Base-by-base conservation (phyloP, 179 eudicot species). In the Drosera spatulata region DNA sequence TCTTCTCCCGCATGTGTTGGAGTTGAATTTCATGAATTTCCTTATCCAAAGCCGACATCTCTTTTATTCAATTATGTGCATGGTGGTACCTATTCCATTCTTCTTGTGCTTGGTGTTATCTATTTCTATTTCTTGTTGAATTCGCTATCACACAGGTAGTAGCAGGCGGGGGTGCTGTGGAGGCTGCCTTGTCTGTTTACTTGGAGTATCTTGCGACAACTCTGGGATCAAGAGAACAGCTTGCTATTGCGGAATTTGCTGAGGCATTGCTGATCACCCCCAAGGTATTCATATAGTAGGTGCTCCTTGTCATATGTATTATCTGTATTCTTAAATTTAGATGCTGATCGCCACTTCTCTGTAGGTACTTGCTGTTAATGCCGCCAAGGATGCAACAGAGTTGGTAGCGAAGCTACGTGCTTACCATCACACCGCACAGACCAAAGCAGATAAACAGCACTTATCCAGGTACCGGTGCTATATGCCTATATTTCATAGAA, bases 101-200 rank as follows among this genome's bases (percentile, higher is more conserved):
- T n/a, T n/a, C n/a, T n/a, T n/a, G n/a, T n/a, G n/a, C n/a, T n/a
- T n/a, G n/a, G n/a, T n/a, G n/a, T n/a, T n/a, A n/a, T n/a, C n/a
- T n/a, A n/a, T n/a, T n/a, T 13, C 49, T 62, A 40, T 66, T 11
- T 13, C 54, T 47, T 22, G 50, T 6, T 37, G 8, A 59, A 56
- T n/a, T n/a, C n/a, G n/a, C n/a, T n/a, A n/a, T n/a, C 39, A 63
- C 64, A 53, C 85, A 88, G 96, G 98, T 91, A 60, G 98, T 91
- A 66, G 93, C 98, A 13, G 96, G 96, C 60, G 98, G 98, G 62
- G 98, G 98, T 53, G 98, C 98, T 13, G 96, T 88, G 60, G 99
- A 93, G 78, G 85, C 99, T 41, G 89, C 99, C 49, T 74, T 93
- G 60, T 86, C 93, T 60, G 95, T 88, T 44, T 93, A 84, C 71